These are phyloP conservation scores for Spathaspora jeffriesii DNA, from an alignment of 1,139 yeast genomes.

Conservation along the genomic window DNA sequence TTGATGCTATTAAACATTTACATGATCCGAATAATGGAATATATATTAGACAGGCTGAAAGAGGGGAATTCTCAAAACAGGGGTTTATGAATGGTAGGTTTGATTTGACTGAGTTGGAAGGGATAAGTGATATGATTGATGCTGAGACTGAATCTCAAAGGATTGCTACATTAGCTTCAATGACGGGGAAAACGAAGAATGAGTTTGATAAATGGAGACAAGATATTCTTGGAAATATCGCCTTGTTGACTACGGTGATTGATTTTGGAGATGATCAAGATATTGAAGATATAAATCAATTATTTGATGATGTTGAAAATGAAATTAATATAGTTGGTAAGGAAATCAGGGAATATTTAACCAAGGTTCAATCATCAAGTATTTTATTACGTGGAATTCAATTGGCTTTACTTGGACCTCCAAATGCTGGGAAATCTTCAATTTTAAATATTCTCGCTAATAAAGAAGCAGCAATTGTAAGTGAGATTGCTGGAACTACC, in stretches of 20 bases:
- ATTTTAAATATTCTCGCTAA: slow-evolving; percentile 71
- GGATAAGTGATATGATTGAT: slow-evolving; percentile 83
- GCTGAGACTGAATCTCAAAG: slow-evolving; percentile 95
- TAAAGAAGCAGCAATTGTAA: slow-evolving; percentile 88
- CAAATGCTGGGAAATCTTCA: slow-evolving; percentile 96
- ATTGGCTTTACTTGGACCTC: slow-evolving; percentile 81
- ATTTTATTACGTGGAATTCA: slow-evolving; percentile 73
- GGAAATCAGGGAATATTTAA: slow-evolving; percentile 51
- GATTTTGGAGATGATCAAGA: slow-evolving; percentile 98
- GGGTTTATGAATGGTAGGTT: slow-evolving; percentile 75
- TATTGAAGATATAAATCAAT: slow-evolving; percentile 56
- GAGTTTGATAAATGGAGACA: slow-evolving; percentile 69
- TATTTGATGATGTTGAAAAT: slow-evolving; percentile 50
- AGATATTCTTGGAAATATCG: slow-evolving; percentile 63
- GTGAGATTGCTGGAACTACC: slow-evolving; percentile 92
- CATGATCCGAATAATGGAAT: slow-evolving; percentile 42
- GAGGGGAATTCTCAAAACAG: slow-evolving; percentile 88
- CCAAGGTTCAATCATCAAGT: slow-evolving; percentile 58
- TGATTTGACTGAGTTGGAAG: slow-evolving; percentile 85
- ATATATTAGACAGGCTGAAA: slow-evolving; percentile 78
- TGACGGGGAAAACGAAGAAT: slow-evolving; percentile 64
- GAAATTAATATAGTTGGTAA: slow-evolving; percentile 40
- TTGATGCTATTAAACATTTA: slow-evolving; percentile 58
- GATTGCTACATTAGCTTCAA: slow-evolving; percentile 67
- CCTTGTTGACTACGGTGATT: slow-evolving; percentile 80